Conservation (phyloP, 208 protist species). For the Wallacemonas collosoma region DNA sequence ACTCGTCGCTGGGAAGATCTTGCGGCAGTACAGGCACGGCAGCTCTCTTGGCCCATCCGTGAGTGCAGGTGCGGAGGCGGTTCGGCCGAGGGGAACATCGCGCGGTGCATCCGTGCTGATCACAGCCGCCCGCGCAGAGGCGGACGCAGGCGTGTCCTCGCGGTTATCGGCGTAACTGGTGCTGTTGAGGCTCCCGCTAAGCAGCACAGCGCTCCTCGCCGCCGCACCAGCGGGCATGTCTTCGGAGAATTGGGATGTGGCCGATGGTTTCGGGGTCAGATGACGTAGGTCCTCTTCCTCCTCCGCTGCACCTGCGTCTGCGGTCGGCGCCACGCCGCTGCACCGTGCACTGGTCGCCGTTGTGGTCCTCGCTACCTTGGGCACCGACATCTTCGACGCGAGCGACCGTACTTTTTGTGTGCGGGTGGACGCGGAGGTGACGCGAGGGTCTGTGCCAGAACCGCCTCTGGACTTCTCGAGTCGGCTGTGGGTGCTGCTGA, state of each 20-base stretch:
- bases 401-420: too few relatives aligned
- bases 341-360: background rate
- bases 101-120: too few relatives aligned
- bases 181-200: conserved; percentile 18
- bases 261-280: conserved; percentile 6
- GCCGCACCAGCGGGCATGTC: conserved; percentile 16
- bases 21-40: conserved; percentile 40
- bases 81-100: background rate
- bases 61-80: background rate
- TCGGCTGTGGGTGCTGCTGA: background rate
- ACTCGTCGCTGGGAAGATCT: conserved; percentile 12
- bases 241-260: conserved; percentile 9
- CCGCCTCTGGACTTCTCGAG: background rate
- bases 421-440: too few relatives aligned
- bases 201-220: background rate
- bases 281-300: conserved; percentile 8
- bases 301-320: background rate
- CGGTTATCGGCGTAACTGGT: conserved; percentile 20
- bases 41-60: background rate
- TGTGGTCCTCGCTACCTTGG: background rate
- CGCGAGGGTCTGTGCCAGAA: background rate
- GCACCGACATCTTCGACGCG: background rate
- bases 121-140: conserved; percentile 12
- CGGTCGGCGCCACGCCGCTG: too few relatives aligned
- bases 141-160: conserved; percentile 27